Evolutionary conservation across 768 basidiomycete genomes (phyloP), one percentile per base, ranked within the genome.

Genomic region (Goffeauzyma gilvescens): DNA sequence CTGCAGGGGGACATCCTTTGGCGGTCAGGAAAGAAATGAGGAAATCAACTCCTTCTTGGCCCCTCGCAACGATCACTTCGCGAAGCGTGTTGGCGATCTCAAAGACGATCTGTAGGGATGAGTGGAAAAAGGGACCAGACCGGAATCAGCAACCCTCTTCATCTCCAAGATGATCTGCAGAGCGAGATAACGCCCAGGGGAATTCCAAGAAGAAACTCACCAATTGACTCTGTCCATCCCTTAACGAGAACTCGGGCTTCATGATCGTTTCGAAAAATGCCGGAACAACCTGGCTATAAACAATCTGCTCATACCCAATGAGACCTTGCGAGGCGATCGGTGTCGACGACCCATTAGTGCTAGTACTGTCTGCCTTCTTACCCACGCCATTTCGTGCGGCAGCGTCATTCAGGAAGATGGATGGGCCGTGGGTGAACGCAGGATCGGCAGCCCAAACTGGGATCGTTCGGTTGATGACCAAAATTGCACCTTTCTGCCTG

Each of bases 241-340:
- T 83, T 51, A 79, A 68, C 57, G 87, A 89, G 60, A 93, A 83
- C 30, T 77, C 74, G 0, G 79, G 75, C 7, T 71, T 68, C 9
- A 81, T 77, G 1, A 85, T 74, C 4, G 95, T 74, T 6, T 75
- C 71, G 62, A 98, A 93, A 18, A 78, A 79, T 2, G 75, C 67
- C 9, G 85, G 82, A 39, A 96, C 68, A 25, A 90, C 65, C 10
- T 77, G 74, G 48, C 87, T 80, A 55, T 96, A 96, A 23, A 90
- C 73, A 59, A 89, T 89, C 12, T 75, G 72, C 52, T 95, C 87
- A 52, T 93, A 95, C 1, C 90, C 89, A 9, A 86, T 85, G 32
- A 96, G 64, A 9, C 55, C 55, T 21, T 60, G 54, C 6, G 50
- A 46, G 18, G 69, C 66, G 17, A 50, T 35, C n/a, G 40, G 20